Evolutionary conservation across 441 rosid genomes (phyloP), one percentile per base, ranked within the genome.

Genomic region (Rhodomyrtus psidioides): DNA sequence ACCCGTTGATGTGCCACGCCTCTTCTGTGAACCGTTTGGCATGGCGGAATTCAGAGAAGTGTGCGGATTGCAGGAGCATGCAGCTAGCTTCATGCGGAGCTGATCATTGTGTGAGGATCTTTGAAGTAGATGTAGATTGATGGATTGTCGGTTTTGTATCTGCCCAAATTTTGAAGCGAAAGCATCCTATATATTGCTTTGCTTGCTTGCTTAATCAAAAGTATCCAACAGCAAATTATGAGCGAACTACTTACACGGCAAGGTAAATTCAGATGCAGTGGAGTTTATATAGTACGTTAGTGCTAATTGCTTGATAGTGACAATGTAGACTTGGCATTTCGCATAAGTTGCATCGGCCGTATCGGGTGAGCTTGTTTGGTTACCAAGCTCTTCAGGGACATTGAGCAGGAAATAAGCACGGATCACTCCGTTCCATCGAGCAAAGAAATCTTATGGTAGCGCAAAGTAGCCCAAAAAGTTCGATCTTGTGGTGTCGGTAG

Each of bases 61-160:
- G 53, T 14, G 91, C 91, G 70, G 87, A 89, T 58, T 42, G 83
- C 82, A 82, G 79, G 85, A 89, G 82, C 21, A 58, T 93, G 88
- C 92, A 88, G 53, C 95, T 97, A 84, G 98, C 98, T 86, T 94
- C 98, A 15, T 96, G 99, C 49, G 98, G 98, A 84, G 94, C 93
- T 55, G 99, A 97, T 90, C 94, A 95, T 46, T 94, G 96, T 81
- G 98, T 96, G 34, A 91, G 99, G 88, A 91, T 97, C 84, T 95
- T 93, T 82, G 93, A 94, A 60, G 93, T 95, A 74, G 91, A 83
- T 84, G 85, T 91, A 84, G 81, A 86, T 39, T 90, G 57, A 87
- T 56, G 23, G 46, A 17, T 46, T 76, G 49, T 85, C 3, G 27
- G 34, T 65, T 65, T 34, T 76, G 53, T 39, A n/a, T n/a, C 27